Conservation (phyloP, 2,329 filamentous ascomycete genomes). For the Furcasterigmium furcatum region DNA sequence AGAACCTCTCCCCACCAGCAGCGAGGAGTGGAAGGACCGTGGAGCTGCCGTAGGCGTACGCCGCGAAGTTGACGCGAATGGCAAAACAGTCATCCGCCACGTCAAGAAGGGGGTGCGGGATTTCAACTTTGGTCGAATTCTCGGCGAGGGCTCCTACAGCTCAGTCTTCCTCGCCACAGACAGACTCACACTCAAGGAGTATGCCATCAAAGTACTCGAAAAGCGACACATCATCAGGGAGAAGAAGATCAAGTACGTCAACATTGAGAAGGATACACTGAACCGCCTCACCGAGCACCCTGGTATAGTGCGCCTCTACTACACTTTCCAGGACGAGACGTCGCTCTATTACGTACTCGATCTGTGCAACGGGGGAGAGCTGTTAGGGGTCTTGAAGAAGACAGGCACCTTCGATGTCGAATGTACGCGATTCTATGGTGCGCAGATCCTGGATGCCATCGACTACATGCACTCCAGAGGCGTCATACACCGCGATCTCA, state of each 20-base stretch:
- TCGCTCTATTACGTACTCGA: slow-evolving; percentile 97
- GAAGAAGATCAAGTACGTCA: slow-evolving; percentile 99
- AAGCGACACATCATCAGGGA: slow-evolving; percentile 99
- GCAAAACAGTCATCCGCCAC: slow-evolving; percentile 74
- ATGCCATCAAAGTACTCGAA: slow-evolving; percentile 96
- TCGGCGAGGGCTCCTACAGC: slow-evolving; percentile 97
- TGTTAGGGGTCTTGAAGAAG: slow-evolving; percentile 90
- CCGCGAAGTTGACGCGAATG: slow-evolving; percentile 81
- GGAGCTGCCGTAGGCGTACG: slow-evolving; percentile 84
- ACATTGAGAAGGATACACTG: slow-evolving; percentile 97
- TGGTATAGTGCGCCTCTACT: slow-evolving; percentile 93
- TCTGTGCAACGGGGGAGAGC: slow-evolving; percentile 85
- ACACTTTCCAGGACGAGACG: slow-evolving; percentile 96
- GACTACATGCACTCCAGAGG: slow-evolving; percentile 97
- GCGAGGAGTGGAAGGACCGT: slow-evolving; percentile 93
- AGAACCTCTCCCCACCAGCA: slow-evolving; percentile 50
- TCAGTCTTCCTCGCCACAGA: slow-evolving; percentile 92
- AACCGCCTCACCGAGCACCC: slow-evolving; percentile 96
- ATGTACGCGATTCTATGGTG: slow-evolving; percentile 90
- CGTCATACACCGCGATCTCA: slow-evolving; percentile 94
- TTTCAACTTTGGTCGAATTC: slow-evolving; percentile 85
- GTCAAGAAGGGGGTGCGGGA: slow-evolving; percentile 98
- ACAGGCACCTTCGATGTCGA: slow-evolving; percentile 93
- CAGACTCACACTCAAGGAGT: slow-evolving; percentile 89
- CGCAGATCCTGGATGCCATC: slow-evolving; percentile 93